These are phyloP conservation scores for Capsicum baccatum DNA, from an alignment of 257 asterid species.

Conservation along the genomic window DNA sequence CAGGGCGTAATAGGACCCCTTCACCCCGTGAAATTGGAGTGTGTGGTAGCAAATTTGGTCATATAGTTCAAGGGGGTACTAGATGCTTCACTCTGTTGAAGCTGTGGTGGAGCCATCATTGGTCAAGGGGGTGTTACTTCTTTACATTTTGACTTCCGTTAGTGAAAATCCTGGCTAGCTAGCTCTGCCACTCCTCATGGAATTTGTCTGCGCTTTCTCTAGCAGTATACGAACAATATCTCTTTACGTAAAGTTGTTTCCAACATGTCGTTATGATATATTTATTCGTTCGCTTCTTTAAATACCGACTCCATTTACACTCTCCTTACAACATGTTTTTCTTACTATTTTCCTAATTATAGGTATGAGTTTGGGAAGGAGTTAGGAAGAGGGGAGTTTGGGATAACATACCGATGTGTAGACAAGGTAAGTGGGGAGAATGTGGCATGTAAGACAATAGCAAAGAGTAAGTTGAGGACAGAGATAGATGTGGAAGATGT, in stretches of 20 bases:
- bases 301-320: no score
- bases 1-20: no score
- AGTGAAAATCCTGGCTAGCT: not conserved
- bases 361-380: slow-evolving; percentile 70
- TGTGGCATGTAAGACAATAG: slow-evolving; percentile 81
- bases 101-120: not conserved
- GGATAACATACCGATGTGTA: slow-evolving; percentile 69
- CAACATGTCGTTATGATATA: no score
- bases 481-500: slow-evolving; percentile 83
- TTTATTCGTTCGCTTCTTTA: no score
- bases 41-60: no score
- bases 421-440: slow-evolving; percentile 50
- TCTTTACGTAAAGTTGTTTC: not conserved
- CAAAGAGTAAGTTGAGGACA: slow-evolving; percentile 68
- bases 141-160: not conserved
- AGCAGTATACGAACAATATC: not conserved
- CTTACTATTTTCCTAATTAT: not conserved
- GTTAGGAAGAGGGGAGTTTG: slow-evolving; percentile 90
- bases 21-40: no score
- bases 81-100: not conserved
- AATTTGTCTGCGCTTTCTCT: not conserved
- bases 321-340: not conserved
- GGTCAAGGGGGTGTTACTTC: not conserved
- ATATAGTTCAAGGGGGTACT: no score
- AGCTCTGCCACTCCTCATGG: accelerated